phyloP scores from a whole-genome alignment of 768 basidiomycete species.

The Collybiopsis confluens region DNA sequence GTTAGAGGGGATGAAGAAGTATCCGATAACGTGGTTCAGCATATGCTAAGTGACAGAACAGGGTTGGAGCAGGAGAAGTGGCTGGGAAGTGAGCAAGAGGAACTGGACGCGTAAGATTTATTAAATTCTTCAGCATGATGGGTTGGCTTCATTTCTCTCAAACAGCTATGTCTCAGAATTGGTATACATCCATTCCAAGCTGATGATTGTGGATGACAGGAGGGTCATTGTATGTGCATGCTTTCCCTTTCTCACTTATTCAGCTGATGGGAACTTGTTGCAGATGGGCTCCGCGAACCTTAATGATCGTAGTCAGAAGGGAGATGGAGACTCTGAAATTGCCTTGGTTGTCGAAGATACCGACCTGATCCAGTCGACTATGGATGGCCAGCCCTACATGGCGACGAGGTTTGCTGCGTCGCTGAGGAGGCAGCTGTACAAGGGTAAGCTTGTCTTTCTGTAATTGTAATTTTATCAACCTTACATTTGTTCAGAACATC shows the following conservation, averaged over 20 bases:
- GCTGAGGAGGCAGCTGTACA: slow-evolving; percentile 78
- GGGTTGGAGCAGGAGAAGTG: slow-evolving; percentile 73
- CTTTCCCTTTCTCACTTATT: not conserved
- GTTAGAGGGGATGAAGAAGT: slow-evolving; percentile 51
- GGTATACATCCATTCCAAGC: slow-evolving; percentile 80
- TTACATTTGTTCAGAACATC: slow-evolving; percentile 54
- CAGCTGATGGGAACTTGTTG: not conserved
- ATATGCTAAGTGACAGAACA: slow-evolving; percentile 63
- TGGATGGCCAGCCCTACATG: slow-evolving; percentile 73
- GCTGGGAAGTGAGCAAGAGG: slow-evolving; percentile 81
- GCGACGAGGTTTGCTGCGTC: slow-evolving; percentile 81
- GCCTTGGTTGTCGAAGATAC: slow-evolving; percentile 88
- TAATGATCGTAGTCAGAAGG: slow-evolving; percentile 87
- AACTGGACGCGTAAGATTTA: slow-evolving; percentile 69
- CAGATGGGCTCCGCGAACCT: slow-evolving; percentile 94
- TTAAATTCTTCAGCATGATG: slow-evolving; percentile 2
- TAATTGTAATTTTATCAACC: not conserved
- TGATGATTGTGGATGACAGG: slow-evolving; percentile 94
- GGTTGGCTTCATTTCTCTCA: slow-evolving; percentile 11
- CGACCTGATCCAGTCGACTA: slow-evolving; percentile 67
- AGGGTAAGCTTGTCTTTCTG: slow-evolving; percentile 42
- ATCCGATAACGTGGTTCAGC: slow-evolving; percentile 76
- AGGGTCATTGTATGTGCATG: slow-evolving; percentile 70
- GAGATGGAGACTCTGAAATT: slow-evolving; percentile 94
- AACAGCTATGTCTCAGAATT: slow-evolving; percentile 76